Base-by-base conservation (phyloP, 495 filamentous ascomycete genomes). In the Cudoniella acicularis region DNA sequence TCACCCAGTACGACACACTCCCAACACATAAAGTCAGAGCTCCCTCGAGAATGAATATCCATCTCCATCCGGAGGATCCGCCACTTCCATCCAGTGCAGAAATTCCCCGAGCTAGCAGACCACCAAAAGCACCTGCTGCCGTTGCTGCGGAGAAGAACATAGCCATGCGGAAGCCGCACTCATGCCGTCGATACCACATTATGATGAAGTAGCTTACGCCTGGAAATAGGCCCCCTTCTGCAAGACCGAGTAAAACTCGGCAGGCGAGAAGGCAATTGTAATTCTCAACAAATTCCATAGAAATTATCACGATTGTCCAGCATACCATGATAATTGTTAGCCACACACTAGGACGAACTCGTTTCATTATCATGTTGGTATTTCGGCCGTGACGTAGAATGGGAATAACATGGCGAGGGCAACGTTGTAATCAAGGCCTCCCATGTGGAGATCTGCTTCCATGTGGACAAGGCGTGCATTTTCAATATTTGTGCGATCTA, bases 11-110 rank as follows among this genome's bases (percentile, higher is more conserved):
- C 45, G 82, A 69, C 26, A 64, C 48, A 25, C 73, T 59, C 4
- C 75, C 74, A 46, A 76, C 65, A 20, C 70, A 16, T 3, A 69
- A 36, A 41, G 72, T 72, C n/a, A 72, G 52, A 24, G 47, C 18
- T 25, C 81, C 85, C 70, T 89, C 85, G 25, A 87, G 68, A 59
- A 87, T 85, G 63, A 87, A 88, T 41, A 88, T 86, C 83, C 84
- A 87, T 9, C 79, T 73, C 86, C 86, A 89, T 1, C 82, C 84
- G 70, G 59, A 73, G 71, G 64, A 69, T 42, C 77, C 81, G 46
- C 60, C 66, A 43, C 65, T 57, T 40, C 64, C 63, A 52, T 76
- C 67, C 85, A 90, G 88, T 55, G 84, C 69, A 8, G 76, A 75
- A 56, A 88, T 88, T 2, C 78, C 86, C n/a, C 79, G 83, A 0